Evolutionary conservation across 768 basidiomycete genomes (phyloP).

Genomic region (Termitomyces heimii): DNA sequence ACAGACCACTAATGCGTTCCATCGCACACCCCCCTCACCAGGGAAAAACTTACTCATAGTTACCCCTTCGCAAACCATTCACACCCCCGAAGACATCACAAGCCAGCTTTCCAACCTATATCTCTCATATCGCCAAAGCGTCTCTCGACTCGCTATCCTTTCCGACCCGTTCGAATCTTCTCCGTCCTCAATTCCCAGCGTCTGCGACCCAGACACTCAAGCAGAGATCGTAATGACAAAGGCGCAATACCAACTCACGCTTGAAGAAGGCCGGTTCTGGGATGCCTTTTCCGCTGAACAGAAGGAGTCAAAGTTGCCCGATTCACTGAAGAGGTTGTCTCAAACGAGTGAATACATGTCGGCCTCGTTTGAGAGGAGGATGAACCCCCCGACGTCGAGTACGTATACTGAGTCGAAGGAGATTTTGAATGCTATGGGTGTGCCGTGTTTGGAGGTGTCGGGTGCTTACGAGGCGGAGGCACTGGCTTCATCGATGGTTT

Average conservation of each 20-base stretch:
- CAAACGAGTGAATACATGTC: constrained; percentile 52
- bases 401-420: constrained; percentile 70
- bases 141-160: constrained; percentile 37
- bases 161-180: constrained; percentile 18
- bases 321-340: constrained; percentile 12
- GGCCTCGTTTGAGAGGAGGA: constrained; percentile 60
- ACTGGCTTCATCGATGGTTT: constrained; percentile 71
- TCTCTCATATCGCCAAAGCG: constrained; percentile 40
- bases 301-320: background rate
- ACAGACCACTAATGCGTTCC: background rate
- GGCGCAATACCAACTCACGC: constrained; percentile 50
- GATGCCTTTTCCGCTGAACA: constrained; percentile 25
- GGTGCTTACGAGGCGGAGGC: constrained; percentile 84
- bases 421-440: constrained; percentile 75
- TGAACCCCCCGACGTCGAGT: constrained; percentile 49
- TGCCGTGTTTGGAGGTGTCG: constrained; percentile 63
- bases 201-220: constrained; percentile 24
- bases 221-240: constrained; percentile 53
- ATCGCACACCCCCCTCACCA: background rate
- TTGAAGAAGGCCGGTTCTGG: constrained; percentile 64
- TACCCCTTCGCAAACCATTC: background rate
- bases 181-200: constrained; percentile 7
- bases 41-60: background rate
- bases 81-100: constrained; percentile 22
- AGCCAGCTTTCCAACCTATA: constrained; percentile 25